Percentiles rank a stretch among this genome's conserved stretches.
Evolutionary conservation across 345 rosid species (phyloP).

Genomic region (Odontarrhena argentea): DNA sequence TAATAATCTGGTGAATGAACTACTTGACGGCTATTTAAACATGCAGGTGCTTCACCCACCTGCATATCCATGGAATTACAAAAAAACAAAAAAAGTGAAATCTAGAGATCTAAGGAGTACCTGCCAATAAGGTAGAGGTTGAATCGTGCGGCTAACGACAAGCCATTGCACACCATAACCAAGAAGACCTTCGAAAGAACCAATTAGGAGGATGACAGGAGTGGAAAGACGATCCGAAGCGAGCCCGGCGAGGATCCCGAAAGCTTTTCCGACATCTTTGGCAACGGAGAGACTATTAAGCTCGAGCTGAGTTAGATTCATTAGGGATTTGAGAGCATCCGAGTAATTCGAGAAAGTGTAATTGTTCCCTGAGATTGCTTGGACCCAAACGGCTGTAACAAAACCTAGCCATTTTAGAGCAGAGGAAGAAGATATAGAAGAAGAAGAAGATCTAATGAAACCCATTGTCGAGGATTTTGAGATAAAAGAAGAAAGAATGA

Average conservation of each 20-base stretch:
- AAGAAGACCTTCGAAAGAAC: slow-evolving; percentile 52
- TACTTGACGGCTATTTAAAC: no score
- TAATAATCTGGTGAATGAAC: no score
- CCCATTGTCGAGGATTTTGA: slow-evolving; percentile 26
- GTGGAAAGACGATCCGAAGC: slow-evolving; percentile 55
- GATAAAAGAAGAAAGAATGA: background rate
- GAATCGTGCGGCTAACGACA: slow-evolving; percentile 53
- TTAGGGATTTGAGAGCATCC: slow-evolving; percentile 58
- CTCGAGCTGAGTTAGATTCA: slow-evolving; percentile 57
- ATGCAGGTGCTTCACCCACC: no score
- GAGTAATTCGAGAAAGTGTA: slow-evolving; percentile 71
- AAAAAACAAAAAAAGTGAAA: background rate
- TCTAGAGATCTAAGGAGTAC: slow-evolving; percentile 21
- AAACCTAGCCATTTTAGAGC: slow-evolving; percentile 67
- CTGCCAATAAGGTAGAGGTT: slow-evolving; percentile 67
- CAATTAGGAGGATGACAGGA: slow-evolving; percentile 50
- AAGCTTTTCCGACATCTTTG: slow-evolving; percentile 67
- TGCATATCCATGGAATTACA: no score
- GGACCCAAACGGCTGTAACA: slow-evolving; percentile 66
- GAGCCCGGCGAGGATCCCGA: slow-evolving; percentile 64
- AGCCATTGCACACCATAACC: slow-evolving; percentile 81
- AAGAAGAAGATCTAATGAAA: slow-evolving; percentile 14
- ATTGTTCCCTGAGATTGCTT: slow-evolving; percentile 63
- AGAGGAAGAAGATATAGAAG: slow-evolving; percentile 29
- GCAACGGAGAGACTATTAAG: slow-evolving; percentile 63